Evolutionary conservation across 352 stramenopile genomes (phyloP).

Genomic region (Thalassiosira livingstoniorum): DNA sequence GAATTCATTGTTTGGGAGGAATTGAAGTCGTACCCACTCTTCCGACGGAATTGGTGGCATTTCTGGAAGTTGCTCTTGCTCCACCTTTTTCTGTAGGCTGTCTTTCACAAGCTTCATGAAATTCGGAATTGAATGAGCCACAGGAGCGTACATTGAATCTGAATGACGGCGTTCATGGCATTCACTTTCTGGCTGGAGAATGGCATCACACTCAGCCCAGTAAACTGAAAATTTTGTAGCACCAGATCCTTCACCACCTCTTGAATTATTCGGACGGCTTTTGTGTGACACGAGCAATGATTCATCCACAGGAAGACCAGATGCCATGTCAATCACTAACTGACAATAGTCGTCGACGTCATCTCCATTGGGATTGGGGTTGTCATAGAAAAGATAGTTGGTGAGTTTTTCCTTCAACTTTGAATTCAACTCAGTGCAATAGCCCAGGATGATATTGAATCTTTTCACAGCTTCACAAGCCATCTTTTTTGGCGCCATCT

Average conservation of each 20-base stretch:
- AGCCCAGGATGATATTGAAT: not conserved
- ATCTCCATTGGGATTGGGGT: not conserved
- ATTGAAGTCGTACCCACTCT: conserved; percentile 15
- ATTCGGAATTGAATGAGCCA: not conserved
- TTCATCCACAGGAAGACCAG: conserved; percentile 12
- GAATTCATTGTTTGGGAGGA: conserved; percentile 26
- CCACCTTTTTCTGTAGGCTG: not conserved
- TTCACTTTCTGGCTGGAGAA: not conserved
- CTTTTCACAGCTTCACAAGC: not conserved
- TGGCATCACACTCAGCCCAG: conserved; percentile 6
- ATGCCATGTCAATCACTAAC: conserved; percentile 2
- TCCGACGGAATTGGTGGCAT: conserved; percentile 8
- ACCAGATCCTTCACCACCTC: conserved; percentile 3
- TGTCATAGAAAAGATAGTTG: conserved; percentile 13
- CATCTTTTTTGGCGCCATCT: not conserved
- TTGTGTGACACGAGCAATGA: conserved; percentile 9
- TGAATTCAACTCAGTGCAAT: not conserved
- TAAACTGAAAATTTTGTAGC: conserved; percentile 5
- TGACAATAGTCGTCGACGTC: conserved; percentile 8
- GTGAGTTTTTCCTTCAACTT: not conserved
- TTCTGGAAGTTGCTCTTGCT: not conserved
- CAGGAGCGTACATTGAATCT: not conserved
- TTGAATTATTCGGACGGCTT: conserved; percentile 11
- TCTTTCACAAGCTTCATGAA: not conserved
- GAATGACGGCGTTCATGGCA: not conserved